phyloP scores from a whole-genome alignment of 129 eudicot genomes.

The Artemisia tridentata region DNA sequence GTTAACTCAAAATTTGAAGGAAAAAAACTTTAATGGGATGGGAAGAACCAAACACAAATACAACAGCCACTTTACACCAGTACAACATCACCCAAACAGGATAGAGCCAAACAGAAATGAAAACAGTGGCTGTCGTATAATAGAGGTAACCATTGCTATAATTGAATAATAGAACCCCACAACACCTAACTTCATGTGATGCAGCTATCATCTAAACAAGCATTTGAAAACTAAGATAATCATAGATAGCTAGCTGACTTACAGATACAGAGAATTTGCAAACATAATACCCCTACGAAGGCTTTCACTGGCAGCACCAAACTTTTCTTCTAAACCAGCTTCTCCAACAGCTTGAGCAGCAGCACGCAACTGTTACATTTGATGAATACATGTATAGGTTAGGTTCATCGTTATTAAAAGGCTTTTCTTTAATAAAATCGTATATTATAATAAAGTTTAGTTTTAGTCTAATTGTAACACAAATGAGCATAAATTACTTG shows the following conservation, averaged over 20 bases:
- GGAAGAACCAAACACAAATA: neutral
- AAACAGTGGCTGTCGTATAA: neutral
- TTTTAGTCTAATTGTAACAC: too few species aligned
- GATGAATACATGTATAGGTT: neutral
- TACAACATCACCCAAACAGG: conserved; percentile 23
- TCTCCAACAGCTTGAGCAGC: conserved; percentile 96
- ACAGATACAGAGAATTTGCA: conserved; percentile 80
- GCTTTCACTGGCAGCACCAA: conserved; percentile 84
- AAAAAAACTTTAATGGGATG: neutral
- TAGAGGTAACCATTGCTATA: conserved; percentile 9
- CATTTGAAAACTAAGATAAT: neutral
- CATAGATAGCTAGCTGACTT: neutral
- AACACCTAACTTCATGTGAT: conserved; percentile 21
- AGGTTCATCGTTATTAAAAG: neutral
- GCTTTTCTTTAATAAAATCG: neutral
- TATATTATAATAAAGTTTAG: too few species aligned
- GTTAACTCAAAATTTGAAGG: neutral
- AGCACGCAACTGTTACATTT: conserved; percentile 55
- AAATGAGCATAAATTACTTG: conserved; percentile 17
- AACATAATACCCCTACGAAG: conserved; percentile 91
- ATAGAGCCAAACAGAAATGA: conserved; percentile 4
- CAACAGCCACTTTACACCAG: conserved; percentile 11
- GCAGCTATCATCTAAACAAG: conserved; percentile 11
- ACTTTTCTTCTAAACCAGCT: conserved; percentile 70
- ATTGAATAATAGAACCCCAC: conserved; percentile 15